Evolutionary conservation across 75 land plant genomes (phyloP).

Genomic region (Picea sitchensis): DNA sequence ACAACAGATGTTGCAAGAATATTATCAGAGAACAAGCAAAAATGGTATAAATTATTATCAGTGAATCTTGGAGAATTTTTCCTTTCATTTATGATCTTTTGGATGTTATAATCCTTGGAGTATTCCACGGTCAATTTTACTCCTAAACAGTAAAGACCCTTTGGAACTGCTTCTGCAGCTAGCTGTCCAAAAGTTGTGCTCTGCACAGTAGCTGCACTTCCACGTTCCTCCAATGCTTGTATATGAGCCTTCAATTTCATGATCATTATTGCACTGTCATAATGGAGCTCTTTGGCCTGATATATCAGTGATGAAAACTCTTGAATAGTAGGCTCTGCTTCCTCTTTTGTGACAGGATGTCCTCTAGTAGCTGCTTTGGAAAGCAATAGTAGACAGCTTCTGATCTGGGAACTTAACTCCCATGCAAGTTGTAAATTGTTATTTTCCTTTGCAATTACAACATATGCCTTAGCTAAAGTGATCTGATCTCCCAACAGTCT

Average conservation of each 20-base stretch:
- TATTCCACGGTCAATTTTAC: slow-evolving; percentile 35
- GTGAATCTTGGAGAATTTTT: slow-evolving; percentile 27
- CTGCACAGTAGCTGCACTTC: slow-evolving; percentile 68
- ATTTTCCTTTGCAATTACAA: slow-evolving; percentile 86
- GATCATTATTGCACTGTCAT: slow-evolving; percentile 86
- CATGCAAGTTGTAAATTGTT: slow-evolving; percentile 79
- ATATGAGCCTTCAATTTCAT: slow-evolving; percentile 76
- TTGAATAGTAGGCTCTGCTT: slow-evolving; percentile 65
- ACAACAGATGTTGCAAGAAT: slow-evolving; percentile 74
- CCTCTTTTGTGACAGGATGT: slow-evolving; percentile 39
- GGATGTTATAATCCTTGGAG: slow-evolving; percentile 20
- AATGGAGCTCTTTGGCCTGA: slow-evolving; percentile 83
- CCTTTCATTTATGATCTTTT: slow-evolving; percentile 1
- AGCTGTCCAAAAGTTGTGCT: slow-evolving; percentile 81
- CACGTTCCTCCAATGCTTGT: slow-evolving; percentile 75
- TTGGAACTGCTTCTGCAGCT: slow-evolving; percentile 56
- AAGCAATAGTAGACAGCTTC: slow-evolving; percentile 67
- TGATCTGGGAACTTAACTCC: slow-evolving; percentile 79
- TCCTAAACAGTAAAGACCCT: slow-evolving; percentile 49
- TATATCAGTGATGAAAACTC: slow-evolving; percentile 57
- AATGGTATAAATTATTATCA: slow-evolving; percentile 76
- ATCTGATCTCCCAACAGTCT: slow-evolving; percentile 87
- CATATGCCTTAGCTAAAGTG: slow-evolving; percentile 78
- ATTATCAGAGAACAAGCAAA: slow-evolving; percentile 90
- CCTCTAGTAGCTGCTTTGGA: slow-evolving; percentile 70